Base-by-base conservation (phyloP, 768 basidiomycete species). In the Cubamyces sp. region DNA sequence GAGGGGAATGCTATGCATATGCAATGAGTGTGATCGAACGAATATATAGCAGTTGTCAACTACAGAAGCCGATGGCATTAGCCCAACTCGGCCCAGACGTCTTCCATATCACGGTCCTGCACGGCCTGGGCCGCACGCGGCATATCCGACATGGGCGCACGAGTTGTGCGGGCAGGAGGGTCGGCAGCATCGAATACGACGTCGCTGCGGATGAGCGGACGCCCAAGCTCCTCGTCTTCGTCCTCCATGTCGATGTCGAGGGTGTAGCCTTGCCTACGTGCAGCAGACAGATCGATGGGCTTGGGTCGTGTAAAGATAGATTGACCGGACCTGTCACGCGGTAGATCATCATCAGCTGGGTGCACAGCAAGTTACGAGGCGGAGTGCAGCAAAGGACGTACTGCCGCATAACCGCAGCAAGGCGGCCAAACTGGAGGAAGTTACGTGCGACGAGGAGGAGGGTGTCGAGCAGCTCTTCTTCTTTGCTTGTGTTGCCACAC, bases 361-460 rank as follows among this genome's bases (percentile, higher is more conserved):
- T 51, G 18, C 61, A 11, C 34, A 11, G 34, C 9, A 34, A 11
- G 4, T 41, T 21, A 60, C 39, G 57, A 23, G 30, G 25, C 30
- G 23, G 11, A 37, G 23, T n/a, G 42, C 14, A 23, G 37, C 23
- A 57, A 63, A 56, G 70, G 21, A 78, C 92, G 66, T 72, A 96
- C 94, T 95, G 92, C 76, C 96, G 83, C 85, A 98, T 90, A 52
- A 98, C 94, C 21, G 92, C 84, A 18, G 95, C 96, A 18, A 99
- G 81, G 25, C 96, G 86, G 28, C 91, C 88, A 71, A 98, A 98
- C 68, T 96, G 94, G 57, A 99, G 84, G 58, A 94, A 85, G 72
- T 98, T 98, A 43, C 96, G 85, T 19, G 91, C 93, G 66, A 98
- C 87, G 26, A 98, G 87, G 25, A 98, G 79, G 55, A 98, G 78